Evolutionary conservation across 2,329 filamentous ascomycete genomes (phyloP).

Genomic region (Trichophyton equinum): DNA sequence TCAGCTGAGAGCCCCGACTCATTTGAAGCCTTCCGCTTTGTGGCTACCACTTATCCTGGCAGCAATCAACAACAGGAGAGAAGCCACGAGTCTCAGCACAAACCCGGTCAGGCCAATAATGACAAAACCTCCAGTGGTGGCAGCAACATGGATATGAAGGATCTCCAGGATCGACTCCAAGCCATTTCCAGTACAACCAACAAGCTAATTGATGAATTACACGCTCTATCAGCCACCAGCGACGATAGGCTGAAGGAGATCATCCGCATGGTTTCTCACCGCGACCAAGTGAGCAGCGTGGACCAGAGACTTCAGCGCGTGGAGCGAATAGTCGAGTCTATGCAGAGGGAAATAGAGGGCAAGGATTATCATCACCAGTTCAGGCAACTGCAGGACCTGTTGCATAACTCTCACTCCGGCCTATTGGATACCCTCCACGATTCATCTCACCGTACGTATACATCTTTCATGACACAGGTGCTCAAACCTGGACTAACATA

Average conservation of each 20-base stretch:
- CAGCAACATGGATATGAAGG: constrained; percentile 43
- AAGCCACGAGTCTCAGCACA: constrained; percentile 17
- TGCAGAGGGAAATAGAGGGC: constrained; percentile 43
- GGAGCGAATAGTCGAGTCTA: constrained; percentile 38
- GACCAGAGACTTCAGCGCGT: constrained; percentile 42
- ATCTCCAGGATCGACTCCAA: constrained; percentile 71
- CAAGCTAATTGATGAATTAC: constrained; percentile 42
- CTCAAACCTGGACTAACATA: constrained; percentile 13
- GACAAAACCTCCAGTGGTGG: constrained; percentile 12
- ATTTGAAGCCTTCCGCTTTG: constrained; percentile 83
- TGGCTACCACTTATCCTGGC: constrained; percentile 42
- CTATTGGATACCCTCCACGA: constrained; percentile 41
- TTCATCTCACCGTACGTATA: constrained; percentile 38
- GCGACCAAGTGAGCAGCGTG: constrained; percentile 28
- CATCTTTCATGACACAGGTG: background rate
- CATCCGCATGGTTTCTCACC: constrained; percentile 26
- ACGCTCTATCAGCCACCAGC: constrained; percentile 38
- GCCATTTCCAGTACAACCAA: constrained; percentile 48
- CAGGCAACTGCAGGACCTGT: constrained; percentile 40
- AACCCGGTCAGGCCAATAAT: constrained; percentile 22
- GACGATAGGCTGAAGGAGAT: constrained; percentile 43
- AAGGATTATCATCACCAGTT: constrained; percentile 47
- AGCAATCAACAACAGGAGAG: constrained; percentile 17
- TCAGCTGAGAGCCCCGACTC: constrained; percentile 87
- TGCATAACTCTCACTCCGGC: constrained; percentile 42